Conservation (phyloP, 106 monocot species). For the Cymbidium sinense region DNA sequence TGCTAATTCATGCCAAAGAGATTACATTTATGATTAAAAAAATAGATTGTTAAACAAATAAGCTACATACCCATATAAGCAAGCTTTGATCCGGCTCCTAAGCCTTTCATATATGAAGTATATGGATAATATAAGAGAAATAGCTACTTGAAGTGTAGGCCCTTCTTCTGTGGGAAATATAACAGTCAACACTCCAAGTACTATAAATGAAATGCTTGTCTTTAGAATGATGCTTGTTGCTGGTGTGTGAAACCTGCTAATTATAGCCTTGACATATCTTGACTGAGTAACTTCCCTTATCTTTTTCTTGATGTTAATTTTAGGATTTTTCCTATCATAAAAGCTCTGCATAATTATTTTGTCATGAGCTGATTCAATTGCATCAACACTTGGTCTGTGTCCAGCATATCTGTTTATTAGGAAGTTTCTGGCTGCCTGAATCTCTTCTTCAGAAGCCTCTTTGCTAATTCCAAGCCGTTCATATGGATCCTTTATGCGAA, state of each 20-base stretch:
- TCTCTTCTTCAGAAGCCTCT: constrained; percentile 97
- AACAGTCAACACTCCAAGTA: constrained; percentile 71
- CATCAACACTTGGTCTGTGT: constrained; percentile 85
- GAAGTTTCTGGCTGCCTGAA: constrained; percentile 92
- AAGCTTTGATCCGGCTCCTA: constrained; percentile 48
- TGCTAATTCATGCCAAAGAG: not conserved
- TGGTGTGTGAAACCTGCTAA: constrained; percentile 82
- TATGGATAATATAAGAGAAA: constrained; percentile 69
- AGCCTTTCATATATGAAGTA: constrained; percentile 80
- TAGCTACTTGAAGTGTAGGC: constrained; percentile 90
- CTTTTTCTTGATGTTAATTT: constrained; percentile 83
- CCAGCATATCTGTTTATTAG: constrained; percentile 76
- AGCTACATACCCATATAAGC: constrained; percentile 72
- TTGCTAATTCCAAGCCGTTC: constrained; percentile 77
- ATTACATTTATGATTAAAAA: not conserved
- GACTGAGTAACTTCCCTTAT: constrained; percentile 70
- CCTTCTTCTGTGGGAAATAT: constrained; percentile 97
- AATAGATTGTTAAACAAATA: not conserved
- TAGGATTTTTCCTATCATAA: constrained; percentile 76
- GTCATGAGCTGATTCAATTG: constrained; percentile 96
- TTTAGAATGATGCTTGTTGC: constrained; percentile 51
- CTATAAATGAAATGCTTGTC: constrained; percentile 54
- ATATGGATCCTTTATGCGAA: constrained; percentile 82
- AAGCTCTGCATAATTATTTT: constrained; percentile 91
- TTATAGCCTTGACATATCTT: constrained; percentile 46